These are phyloP conservation scores for Phellopilus nigrolimitatus DNA, from an alignment of 1,284 basidiomycete species.

Conservation along the genomic window DNA sequence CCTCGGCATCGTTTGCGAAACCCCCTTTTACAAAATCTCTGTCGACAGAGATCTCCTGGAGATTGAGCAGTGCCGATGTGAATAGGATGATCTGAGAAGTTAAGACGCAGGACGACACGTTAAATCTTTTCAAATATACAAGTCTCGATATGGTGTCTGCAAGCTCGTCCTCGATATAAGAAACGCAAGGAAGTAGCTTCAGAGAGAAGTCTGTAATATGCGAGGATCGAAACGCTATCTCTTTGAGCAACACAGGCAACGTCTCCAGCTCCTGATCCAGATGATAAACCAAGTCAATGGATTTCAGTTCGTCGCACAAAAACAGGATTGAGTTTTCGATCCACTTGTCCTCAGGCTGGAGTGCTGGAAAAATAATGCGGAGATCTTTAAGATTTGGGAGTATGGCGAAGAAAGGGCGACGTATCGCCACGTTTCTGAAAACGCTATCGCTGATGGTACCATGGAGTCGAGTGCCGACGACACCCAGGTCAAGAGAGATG, in stretches of 20 bases:
- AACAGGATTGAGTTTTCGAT: not conserved
- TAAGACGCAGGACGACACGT: not conserved
- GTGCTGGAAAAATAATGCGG: not conserved
- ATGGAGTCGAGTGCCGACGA: not conserved
- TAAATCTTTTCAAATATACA: not conserved
- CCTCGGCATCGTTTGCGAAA: too few relatives aligned
- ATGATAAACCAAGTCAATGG: too few relatives aligned
- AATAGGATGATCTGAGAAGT: not conserved
- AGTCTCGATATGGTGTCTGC: not conserved
- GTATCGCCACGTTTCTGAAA: not conserved
- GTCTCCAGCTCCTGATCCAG: too few relatives aligned
- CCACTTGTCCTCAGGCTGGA: too few relatives aligned
- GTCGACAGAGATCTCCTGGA: too few relatives aligned
- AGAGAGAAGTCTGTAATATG: not conserved
- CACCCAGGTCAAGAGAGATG: not conserved
- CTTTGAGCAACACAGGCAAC: too few relatives aligned
- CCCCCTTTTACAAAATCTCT: too few relatives aligned
- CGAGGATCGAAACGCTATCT: not conserved
- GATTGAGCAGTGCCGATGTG: too few relatives aligned
- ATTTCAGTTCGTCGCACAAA: too few relatives aligned
- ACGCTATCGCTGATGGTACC: not conserved
- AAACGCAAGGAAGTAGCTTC: not conserved
- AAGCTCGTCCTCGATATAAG: not conserved
- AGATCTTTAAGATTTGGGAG: not conserved
- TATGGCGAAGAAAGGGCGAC: not conserved